Conservation (phyloP, 768 basidiomycete species). For the Leccinum fibrillosum region DNA sequence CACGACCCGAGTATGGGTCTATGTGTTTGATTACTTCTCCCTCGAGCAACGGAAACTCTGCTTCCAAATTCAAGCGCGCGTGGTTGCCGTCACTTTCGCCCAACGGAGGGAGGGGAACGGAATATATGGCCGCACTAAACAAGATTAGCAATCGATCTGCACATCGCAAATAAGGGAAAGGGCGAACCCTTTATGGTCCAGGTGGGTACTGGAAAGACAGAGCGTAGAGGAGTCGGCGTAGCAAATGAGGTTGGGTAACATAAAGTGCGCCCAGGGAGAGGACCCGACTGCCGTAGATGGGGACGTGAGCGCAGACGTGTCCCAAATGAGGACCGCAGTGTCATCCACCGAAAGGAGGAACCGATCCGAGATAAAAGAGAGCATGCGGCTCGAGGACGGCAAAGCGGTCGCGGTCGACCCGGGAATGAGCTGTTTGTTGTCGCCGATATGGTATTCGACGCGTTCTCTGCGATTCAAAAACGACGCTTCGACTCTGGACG, state of each 20-base stretch:
- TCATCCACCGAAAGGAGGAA: conserved; percentile 20
- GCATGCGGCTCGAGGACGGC: conserved; percentile 3
- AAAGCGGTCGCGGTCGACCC: background rate
- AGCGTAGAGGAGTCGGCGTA: conserved; percentile 10
- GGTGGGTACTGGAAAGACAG: conserved; percentile 1
- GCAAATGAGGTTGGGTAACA: conserved; percentile 3
- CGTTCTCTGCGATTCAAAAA: conserved; percentile 16
- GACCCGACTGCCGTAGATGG: background rate
- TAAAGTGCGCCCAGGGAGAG: conserved; percentile 12
- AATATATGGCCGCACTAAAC: conserved; percentile 13
- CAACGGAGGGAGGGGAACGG: conserved; percentile 6
- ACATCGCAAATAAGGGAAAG: background rate
- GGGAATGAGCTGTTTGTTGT: background rate
- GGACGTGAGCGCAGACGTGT: background rate
- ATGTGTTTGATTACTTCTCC: conserved; percentile 34
- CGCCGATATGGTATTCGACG: background rate
- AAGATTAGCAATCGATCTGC: background rate
- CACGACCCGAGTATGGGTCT: conserved; percentile 29
- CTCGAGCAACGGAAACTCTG: conserved; percentile 13
- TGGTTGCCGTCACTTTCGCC: background rate
- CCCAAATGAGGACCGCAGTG: conserved; percentile 15
- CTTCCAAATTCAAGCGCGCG: conserved; percentile 2
- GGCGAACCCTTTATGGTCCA: conserved; percentile 12
- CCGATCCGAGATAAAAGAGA: conserved; percentile 20
- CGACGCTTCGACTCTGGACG: conserved; percentile 11